phyloP scores from a whole-genome alignment of 805 yeast species.

The Saccharomyces paradoxus region DNA sequence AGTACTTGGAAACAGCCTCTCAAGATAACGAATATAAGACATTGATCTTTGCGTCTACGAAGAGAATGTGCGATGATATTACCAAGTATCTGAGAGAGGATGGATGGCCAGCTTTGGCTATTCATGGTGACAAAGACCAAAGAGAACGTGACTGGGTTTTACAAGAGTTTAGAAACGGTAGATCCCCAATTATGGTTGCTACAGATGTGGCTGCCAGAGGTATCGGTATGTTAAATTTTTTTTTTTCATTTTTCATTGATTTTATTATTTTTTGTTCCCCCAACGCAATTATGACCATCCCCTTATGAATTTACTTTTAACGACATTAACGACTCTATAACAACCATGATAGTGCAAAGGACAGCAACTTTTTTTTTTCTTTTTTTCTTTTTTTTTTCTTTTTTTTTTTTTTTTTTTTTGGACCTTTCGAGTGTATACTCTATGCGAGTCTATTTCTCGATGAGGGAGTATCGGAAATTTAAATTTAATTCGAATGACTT shows the following conservation, averaged over 20 bases:
- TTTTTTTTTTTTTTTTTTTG: slow-evolving; percentile 7
- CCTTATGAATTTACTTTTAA: neutral
- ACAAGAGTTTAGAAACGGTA: slow-evolving; percentile 84
- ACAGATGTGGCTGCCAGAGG: slow-evolving; percentile 99
- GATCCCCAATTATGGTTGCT: slow-evolving; percentile 95
- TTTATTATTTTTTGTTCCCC: slow-evolving; percentile 1
- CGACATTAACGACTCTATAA: neutral
- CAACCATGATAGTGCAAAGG: neutral
- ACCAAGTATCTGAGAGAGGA: slow-evolving; percentile 87
- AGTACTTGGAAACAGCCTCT: slow-evolving; percentile 78
- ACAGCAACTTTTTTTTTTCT: slow-evolving; percentile 1
- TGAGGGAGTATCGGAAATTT: neutral
- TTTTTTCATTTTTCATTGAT: slow-evolving; percentile 7
- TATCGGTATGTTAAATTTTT: slow-evolving; percentile 71
- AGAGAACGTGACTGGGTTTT: slow-evolving; percentile 98
- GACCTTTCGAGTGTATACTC: neutral
- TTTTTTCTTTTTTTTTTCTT: slow-evolving; percentile 5
- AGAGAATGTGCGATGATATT: slow-evolving; percentile 94
- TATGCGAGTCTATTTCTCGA: neutral
- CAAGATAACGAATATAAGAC: slow-evolving; percentile 61
- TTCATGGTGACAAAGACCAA: slow-evolving; percentile 98
- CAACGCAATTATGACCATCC: slow-evolving; percentile 6
- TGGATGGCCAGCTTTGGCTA: slow-evolving; percentile 98
- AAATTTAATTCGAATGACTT: neutral
- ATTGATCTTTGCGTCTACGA: slow-evolving; percentile 89